Base-by-base conservation (phyloP, 192 early-diverging fungal species). In the Coemansia sp. region DNA sequence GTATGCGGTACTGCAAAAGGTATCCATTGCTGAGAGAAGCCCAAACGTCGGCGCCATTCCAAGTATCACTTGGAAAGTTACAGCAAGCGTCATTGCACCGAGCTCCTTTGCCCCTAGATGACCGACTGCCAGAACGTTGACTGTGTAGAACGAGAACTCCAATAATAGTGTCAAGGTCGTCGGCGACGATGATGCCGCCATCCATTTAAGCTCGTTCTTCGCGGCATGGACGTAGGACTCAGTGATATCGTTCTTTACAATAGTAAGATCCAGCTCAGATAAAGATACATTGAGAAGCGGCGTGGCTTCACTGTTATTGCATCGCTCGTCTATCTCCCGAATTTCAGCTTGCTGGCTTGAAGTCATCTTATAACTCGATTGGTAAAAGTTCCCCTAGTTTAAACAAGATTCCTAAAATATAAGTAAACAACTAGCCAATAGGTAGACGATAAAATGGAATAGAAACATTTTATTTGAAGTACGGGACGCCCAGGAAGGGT, bases 101-200 rank as follows among this genome's bases (percentile, higher is more conserved):
- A 91, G 75, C 75, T 90, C 84, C 72, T 53, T 44, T 14, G 76
- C 64, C 33, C 76, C 84, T 23, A 89, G 65, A 62, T 88, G 89
- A 33, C 90, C 85, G 16, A 90, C 76, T 0, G 83, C 72, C 39
- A 90, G 72, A 10, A 89, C 81, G 72, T 85, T 89, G 35, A 84
- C 84, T 55, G 88, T 64, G 62, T 88, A 84, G 49, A 92, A 72
- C 21, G 86, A 86, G 24, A 83, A 85, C 60, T 90, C 87, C 20
- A 92, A 67, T 12, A 90, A 34, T 59, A 69, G 21, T 1, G 70
- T 53, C 26, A 72, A 44, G 10, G 49, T 66, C 2, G 67, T 68
- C 59, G 70, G 38, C 12, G 64, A 71, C 7, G 72, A 75, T 12
- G 77, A 80, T 1, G 68, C 66, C 4, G 60, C 57, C 46, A 80